Evolutionary conservation across 768 basidiomycete genomes (phyloP), one percentile per base, ranked within the genome.

Genomic region (Hypholoma sublateritium): DNA sequence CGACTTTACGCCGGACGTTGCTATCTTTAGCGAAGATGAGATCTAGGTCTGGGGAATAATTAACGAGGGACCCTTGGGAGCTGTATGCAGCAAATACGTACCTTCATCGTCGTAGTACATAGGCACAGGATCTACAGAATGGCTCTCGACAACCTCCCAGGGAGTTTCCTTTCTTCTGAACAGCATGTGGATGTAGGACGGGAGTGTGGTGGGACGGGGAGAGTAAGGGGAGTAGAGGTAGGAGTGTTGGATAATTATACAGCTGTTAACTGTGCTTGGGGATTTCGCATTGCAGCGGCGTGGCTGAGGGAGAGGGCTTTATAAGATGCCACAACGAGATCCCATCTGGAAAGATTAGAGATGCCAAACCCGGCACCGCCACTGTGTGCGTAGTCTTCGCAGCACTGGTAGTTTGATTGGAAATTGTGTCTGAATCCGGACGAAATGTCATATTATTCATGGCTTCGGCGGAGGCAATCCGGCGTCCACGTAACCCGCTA

Each of bases 81-180:
- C 41, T 28, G 14, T 8, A 16, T 49, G 49, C 32, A 16, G 8
- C 3, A 34, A n/a, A 25, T 44, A 65, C 78, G 46, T 56, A 85
- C 84, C 84, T 66, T 79, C 77, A 59, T 87, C 82, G 51, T 83
- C 84, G 60, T 83, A 80, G 69, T 83, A 88, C 69, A 80, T 82
- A 16, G 81, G 75, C 13, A 91, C 80, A 22, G 89, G 85, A 45
- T 85, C 80, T 48, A 92, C 82, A 32, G 75, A 70, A 64, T 80
- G 82, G 65, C 77, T 83, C 56, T 85, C 84, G 25, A 91, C 86
- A 41, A 91, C 89, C 72, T 92, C 90, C 90, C 90, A 92, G 36
- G 88, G 82, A 8, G 73, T 72, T 65, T 87, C 82, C 59, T 77
- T 81, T 58, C 83, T 78, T 59, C 82, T 79, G 62, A 87, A 80